Evolutionary conservation across 352 stramenopile genomes (phyloP), one percentile per base, ranked within the genome.

Genomic region (Discostella stelligera): DNA sequence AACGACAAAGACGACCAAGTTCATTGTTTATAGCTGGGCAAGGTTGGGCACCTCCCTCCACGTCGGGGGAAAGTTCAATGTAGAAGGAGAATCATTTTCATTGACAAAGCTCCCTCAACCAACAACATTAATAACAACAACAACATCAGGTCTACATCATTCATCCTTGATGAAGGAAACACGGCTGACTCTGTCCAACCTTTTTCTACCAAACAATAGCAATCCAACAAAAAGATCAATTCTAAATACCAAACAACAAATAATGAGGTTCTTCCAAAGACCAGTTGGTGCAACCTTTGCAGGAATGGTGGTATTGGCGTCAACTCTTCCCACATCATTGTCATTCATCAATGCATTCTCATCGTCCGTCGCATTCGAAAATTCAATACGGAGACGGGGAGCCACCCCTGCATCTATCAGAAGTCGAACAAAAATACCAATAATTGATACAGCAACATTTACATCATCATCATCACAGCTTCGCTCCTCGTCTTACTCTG

Each of bases 301-400:
- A 13, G 37, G 0, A 10, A 10, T 14, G 37, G 37, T 3, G 37
- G 37, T 49, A 30, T 39, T 52, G 13, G 46, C 44, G 4, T 64
- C 55, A 55, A 48, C 32, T 50, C 39, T 62, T 30, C 50, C 64
- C 13, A 41, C 37, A 14, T 11, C 37, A 44, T 14, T 44, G 37
- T 14, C 20, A n/a, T 23, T 72, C 18, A 30, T 72, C 14, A 6
- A 72, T 49, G 52, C 65, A 9, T 72, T 72, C 46, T 65, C 65
- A 39, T 18, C 59, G 0, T 54, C 27, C 10, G 25, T 27, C 23
- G 13, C 59, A 32, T 20, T 32, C 21, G 21, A 3, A 44, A 10
- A 44, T 44, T 44, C 37, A 44, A 44, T 44, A 44, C 37, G 37
- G 7, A 44, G 37, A 44, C 2, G 37, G 13, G 18, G 20, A 30